Percentiles rank a stretch among this genome's conserved stretches.
phyloP scores from a whole-genome alignment of 1,139 yeast species.

The Insectozyma bohioensis region DNA sequence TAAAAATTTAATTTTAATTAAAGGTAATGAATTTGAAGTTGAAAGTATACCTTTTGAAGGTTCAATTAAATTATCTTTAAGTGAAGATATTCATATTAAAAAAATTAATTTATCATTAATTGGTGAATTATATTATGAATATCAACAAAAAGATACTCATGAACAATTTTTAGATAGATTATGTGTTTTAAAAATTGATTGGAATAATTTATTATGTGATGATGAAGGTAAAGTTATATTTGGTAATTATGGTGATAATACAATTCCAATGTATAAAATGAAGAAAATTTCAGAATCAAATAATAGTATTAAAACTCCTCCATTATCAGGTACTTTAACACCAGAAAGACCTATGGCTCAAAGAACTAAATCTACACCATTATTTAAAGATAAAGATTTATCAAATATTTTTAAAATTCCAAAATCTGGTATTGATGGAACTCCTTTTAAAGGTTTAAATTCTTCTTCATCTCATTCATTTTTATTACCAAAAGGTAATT shows the following conservation, averaged over 20 bases:
- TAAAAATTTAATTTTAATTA: slow-evolving; percentile 52
- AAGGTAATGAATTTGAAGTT: slow-evolving; percentile 60
- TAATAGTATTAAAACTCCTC: slow-evolving; percentile 24
- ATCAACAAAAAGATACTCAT: slow-evolving; percentile 40
- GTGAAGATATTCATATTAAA: slow-evolving; percentile 51
- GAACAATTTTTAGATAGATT: slow-evolving; percentile 51
- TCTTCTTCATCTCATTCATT: slow-evolving; percentile 35
- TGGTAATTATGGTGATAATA: slow-evolving; percentile 45
- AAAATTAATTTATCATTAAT: slow-evolving; percentile 44
- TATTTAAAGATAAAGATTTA: slow-evolving; percentile 10
- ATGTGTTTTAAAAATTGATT: slow-evolving; percentile 50
- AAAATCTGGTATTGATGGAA: slow-evolving; percentile 43
- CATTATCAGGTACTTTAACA: slow-evolving; percentile 12
- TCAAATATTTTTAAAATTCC: slow-evolving; percentile 26
- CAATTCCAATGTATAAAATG: slow-evolving; percentile 17
- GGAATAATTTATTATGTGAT: slow-evolving; percentile 58
- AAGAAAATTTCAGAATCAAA: slow-evolving; percentile 13
- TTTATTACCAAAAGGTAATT: slow-evolving; percentile 62
- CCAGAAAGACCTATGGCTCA: slow-evolving; percentile 10
- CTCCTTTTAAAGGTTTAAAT: slow-evolving; percentile 34
- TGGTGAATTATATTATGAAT: slow-evolving; percentile 59
- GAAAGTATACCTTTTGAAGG: slow-evolving; percentile 57
- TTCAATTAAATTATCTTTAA: slow-evolving; percentile 52
- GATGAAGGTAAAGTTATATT: slow-evolving; percentile 44
- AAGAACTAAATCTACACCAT: slow-evolving; percentile 12